phyloP scores from a whole-genome alignment of 2,329 filamentous ascomycete species.

The Neofusicoccum sp. region DNA sequence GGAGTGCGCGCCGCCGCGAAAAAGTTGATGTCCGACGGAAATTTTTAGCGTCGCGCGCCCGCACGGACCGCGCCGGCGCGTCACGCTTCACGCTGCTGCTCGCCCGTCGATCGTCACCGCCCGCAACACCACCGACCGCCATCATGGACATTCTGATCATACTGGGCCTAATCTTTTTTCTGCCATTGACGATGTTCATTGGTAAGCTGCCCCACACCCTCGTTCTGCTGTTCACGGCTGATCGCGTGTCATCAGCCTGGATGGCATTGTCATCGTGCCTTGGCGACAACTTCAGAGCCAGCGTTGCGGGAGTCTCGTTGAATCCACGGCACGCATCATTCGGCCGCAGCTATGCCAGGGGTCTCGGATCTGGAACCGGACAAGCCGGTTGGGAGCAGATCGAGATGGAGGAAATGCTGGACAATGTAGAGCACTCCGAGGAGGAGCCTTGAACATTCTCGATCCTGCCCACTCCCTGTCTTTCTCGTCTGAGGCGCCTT shows the following conservation, averaged over 20 bases:
- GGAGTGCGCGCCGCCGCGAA: constrained; percentile 9
- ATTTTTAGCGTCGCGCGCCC: constrained; percentile 7
- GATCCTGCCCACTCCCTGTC: neutral
- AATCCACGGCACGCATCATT: constrained; percentile 49
- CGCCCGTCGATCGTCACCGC: neutral
- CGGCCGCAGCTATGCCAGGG: constrained; percentile 56
- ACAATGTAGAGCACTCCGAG: constrained; percentile 28
- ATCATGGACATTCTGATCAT: constrained; percentile 35
- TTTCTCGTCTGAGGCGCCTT: neutral
- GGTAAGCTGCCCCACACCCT: neutral
- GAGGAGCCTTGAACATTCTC: neutral
- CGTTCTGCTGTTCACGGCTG: too few species aligned
- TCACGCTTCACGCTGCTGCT: neutral
- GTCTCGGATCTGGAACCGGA: constrained; percentile 53
- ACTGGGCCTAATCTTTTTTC: constrained; percentile 32
- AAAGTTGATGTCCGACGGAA: constrained; percentile 2
- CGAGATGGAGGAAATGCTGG: constrained; percentile 61
- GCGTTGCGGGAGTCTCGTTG: constrained; percentile 41
- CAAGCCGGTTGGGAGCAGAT: constrained; percentile 60
- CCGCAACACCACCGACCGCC: neutral
- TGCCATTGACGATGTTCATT: constrained; percentile 37
- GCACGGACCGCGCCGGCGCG: neutral
- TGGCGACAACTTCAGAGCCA: constrained; percentile 51
- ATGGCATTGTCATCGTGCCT: constrained; percentile 57
- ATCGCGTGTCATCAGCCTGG: too few species aligned